Evolutionary conservation across 2,329 filamentous ascomycete species (phyloP).

Genomic region (Cyclaneusma minus): DNA sequence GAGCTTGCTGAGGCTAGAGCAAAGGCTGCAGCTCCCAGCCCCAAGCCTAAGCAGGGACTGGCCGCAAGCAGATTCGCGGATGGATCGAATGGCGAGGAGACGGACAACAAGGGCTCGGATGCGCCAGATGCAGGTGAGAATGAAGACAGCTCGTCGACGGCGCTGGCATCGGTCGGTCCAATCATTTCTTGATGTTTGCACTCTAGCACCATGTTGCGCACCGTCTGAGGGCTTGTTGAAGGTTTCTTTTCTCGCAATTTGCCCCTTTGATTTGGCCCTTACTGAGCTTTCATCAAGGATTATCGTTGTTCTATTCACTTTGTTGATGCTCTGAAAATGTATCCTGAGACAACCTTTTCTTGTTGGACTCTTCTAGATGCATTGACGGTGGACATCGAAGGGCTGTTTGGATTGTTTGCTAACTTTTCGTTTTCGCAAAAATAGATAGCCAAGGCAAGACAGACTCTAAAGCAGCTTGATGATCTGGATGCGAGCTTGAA

Average conservation of each 20-base stretch:
- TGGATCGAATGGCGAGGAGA: constrained; percentile 19
- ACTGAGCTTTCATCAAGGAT: constrained; percentile 12
- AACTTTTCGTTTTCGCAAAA: constrained; percentile 7
- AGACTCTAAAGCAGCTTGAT: constrained; percentile 22
- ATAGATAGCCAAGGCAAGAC: constrained; percentile 19
- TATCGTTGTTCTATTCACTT: constrained; percentile 6
- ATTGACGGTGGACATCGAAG: no score
- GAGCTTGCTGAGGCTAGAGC: constrained; percentile 48
- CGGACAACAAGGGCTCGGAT: constrained; percentile 18
- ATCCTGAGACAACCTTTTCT: constrained; percentile 1
- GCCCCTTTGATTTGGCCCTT: no score
- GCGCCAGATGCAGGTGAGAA: constrained; percentile 34
- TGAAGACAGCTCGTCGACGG: constrained; percentile 45
- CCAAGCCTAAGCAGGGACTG: constrained; percentile 28
- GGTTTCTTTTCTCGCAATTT: no score
- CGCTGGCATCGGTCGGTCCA: constrained; percentile 48
- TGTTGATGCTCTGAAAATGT: background rate
- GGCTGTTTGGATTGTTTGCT: constrained; percentile 6
- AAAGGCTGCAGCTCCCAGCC: constrained; percentile 19
- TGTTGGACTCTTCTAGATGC: background rate
- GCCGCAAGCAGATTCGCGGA: constrained; percentile 37
- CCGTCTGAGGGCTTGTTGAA: no score
- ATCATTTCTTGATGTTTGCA: constrained; percentile 6
- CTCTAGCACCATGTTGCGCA: no score
- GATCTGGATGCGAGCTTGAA: constrained; percentile 40